Base-by-base conservation (phyloP, 306 rosid genomes). In the Hippophae tibetana region DNA sequence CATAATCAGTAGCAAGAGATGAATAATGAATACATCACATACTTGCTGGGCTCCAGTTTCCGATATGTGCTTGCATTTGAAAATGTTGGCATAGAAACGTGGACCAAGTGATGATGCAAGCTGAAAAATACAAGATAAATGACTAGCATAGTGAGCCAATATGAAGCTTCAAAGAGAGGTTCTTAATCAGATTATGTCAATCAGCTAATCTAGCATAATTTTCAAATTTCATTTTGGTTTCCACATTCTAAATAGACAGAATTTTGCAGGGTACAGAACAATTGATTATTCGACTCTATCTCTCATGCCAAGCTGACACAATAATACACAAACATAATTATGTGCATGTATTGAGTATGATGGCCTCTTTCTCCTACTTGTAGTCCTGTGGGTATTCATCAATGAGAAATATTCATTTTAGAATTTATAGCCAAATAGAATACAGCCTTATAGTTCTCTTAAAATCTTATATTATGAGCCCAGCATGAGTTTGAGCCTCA, bases 1-100 rank as follows among this genome's bases (percentile, higher is more conserved):
- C 57, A 50, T 57, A 56, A 52, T 41, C 5, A 14, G 23, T 57
- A 61, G 48, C 51, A 54, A 68, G 61, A 60, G 27, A 57, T 9
- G 50, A 52, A 57, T 13, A 12, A 60, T n/a, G 23, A 58, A 60
- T 31, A 58, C 42, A 6, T 44, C 46, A 50, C 67, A 43, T 81
- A 92, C 99, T 79, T 92, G 99, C 77, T 92, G 96, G 23, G 99
- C 96, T 69, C 99, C 99, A 53, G 99, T 92, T 89, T 92, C 99
- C 67, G 99, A 92, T 85, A 92, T 88, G 44, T 92, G 99, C 88
- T 88, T 92, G 90, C 99, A 92, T 74, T 84, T 92, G 76, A 92
- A 92, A 66, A 92, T 92, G 73, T 88, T 92, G 53, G 90, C 82
- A 78, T 76, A 88, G 75, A 92, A 92, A 63, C 89, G 99, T 6